Conservation (phyloP, 2,329 filamentous ascomycete genomes). For the Rhynchosporium secalis region DNA sequence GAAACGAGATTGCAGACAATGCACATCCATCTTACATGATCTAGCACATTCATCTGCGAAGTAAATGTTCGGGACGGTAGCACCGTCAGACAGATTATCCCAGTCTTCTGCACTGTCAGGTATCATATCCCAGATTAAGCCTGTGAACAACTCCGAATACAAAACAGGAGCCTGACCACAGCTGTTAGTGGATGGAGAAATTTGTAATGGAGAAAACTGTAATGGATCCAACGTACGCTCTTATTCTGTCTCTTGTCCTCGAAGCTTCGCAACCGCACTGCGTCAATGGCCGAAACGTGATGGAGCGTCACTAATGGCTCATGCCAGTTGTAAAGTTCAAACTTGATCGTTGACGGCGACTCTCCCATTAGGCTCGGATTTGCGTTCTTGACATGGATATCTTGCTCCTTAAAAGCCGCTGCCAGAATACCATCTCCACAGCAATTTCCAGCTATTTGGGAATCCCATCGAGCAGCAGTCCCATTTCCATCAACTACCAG, state of each 20-base stretch:
- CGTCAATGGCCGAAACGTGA: slow-evolving; percentile 48
- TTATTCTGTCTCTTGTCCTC: slow-evolving; percentile 43
- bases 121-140: slow-evolving; percentile 48
- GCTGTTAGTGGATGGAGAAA: background rate
- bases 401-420: slow-evolving; percentile 48
- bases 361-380: slow-evolving; percentile 58
- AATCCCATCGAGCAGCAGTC: slow-evolving; percentile 50
- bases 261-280: slow-evolving; percentile 44
- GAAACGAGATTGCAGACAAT: slow-evolving; percentile 40
- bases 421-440: slow-evolving; percentile 55
- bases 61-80: background rate
- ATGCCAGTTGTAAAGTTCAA: slow-evolving; percentile 50
- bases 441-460: slow-evolving; percentile 44
- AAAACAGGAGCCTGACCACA: slow-evolving; percentile 8
- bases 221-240: background rate
- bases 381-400: slow-evolving; percentile 42
- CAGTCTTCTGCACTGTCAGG: slow-evolving; percentile 40
- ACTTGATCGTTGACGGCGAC: slow-evolving; percentile 52
- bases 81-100: slow-evolving; percentile 46
- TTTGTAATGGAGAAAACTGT: background rate
- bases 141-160: slow-evolving; percentile 51
- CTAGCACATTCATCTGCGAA: slow-evolving; percentile 48
- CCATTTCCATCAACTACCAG: slow-evolving; percentile 46
- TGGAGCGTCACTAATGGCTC: slow-evolving; percentile 57
- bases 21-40: slow-evolving; percentile 45